phyloP scores from a whole-genome alignment of 1,139 yeast species.

The Lodderomyces jiufengensis region DNA sequence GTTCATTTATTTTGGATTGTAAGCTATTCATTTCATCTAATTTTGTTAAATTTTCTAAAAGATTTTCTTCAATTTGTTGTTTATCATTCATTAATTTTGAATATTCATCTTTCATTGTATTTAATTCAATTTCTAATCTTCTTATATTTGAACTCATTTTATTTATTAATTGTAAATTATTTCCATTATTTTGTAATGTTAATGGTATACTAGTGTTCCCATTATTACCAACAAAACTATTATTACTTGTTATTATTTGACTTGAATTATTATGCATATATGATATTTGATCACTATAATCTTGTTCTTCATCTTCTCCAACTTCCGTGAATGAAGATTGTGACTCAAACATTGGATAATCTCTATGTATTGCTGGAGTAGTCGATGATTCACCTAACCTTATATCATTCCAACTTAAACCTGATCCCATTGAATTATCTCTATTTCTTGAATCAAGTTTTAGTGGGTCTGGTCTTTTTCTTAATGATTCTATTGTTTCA shows the following conservation, averaged over 20 bases:
- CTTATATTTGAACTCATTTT: constrained; percentile 74
- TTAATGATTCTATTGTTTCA: constrained; percentile 18
- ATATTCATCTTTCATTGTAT: constrained; percentile 63
- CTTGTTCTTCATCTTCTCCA: constrained; percentile 15
- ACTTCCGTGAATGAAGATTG: constrained; percentile 21
- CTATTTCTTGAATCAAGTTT: constrained; percentile 12
- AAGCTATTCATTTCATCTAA: constrained; percentile 46
- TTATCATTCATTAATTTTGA: constrained; percentile 53
- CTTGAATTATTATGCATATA: constrained; percentile 1
- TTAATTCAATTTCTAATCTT: constrained; percentile 73
- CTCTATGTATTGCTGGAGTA: constrained; percentile 23
- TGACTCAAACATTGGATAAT: constrained; percentile 17
- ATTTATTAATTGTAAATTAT: constrained; percentile 58
- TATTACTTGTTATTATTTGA: constrained; percentile 1
- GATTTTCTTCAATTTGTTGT: constrained; percentile 63
- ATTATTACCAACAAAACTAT: not conserved
- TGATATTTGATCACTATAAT: constrained; percentile 9
- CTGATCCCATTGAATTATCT: constrained; percentile 10
- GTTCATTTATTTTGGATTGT: constrained; percentile 29
- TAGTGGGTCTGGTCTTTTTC: constrained; percentile 12
- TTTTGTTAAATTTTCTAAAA: constrained; percentile 43
- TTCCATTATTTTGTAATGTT: constrained; percentile 11
- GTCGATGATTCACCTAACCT: constrained; percentile 35
- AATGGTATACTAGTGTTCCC: constrained; percentile 4
- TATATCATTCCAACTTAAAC: constrained; percentile 20